Conservation (phyloP, 2,329 filamentous ascomycete species). For the Phaeosphaeriaceae sp. region DNA sequence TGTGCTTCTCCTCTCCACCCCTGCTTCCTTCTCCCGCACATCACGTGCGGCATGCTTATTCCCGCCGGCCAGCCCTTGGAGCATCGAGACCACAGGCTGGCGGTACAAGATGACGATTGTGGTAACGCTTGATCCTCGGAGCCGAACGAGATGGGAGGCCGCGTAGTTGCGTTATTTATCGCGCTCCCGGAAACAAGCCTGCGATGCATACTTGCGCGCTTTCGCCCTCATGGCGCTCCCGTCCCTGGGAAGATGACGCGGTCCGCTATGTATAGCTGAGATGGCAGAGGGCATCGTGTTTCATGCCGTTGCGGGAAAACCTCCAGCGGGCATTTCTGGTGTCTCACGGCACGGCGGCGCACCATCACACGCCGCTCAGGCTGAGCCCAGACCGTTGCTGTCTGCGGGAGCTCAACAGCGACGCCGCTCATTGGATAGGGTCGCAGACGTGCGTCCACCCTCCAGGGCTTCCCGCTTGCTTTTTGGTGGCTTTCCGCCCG, state of each 20-base stretch:
- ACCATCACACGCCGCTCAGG: background rate
- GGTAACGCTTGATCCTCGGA: background rate
- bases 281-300: background rate
- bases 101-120: background rate
- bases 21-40: background rate
- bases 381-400: constrained; percentile 11
- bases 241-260: background rate
- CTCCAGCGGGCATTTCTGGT: background rate
- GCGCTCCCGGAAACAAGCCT: background rate
- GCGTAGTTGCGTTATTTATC: constrained; percentile 6
- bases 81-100: background rate
- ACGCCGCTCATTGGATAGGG: constrained; percentile 28
- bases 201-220: background rate
- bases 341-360: background rate
- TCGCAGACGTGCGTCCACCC: constrained; percentile 1
- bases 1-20: constrained; percentile 16
- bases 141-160: background rate
- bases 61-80: background rate
- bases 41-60: constrained; percentile 12
- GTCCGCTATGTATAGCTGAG: background rate
- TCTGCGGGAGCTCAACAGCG: background rate
- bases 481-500: constrained; percentile 12
- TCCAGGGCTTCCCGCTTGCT: constrained; percentile 5
- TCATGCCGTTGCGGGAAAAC: background rate
- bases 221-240: background rate